phyloP scores from a whole-genome alignment of 768 basidiomycete species.

The Saitozyma podzolica region DNA sequence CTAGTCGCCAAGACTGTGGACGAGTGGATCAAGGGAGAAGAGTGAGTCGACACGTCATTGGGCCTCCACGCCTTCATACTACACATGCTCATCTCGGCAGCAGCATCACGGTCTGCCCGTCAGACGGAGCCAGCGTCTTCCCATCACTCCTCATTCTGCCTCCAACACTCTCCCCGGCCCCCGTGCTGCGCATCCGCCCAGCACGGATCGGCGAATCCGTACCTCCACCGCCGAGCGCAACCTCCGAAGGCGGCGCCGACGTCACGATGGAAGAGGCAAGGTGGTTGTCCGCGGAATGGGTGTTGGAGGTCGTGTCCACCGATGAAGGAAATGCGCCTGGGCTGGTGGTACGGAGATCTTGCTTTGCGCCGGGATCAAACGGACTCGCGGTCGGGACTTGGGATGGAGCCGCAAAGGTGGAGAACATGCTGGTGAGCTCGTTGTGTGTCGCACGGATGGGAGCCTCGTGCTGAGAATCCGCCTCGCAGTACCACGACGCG shows the following conservation, averaged over 20 bases:
- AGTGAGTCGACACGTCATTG: conserved; percentile 14
- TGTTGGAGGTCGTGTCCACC: conserved; percentile 20
- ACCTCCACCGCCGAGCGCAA: background rate
- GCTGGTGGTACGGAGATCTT: conserved; percentile 28
- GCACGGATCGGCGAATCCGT: conserved; percentile 15
- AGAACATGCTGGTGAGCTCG: conserved; percentile 31
- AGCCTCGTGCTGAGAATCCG: too few species aligned
- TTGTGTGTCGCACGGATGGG: background rate
- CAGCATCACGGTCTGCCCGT: conserved; percentile 4
- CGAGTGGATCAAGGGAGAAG: background rate
- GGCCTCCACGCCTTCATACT: background rate
- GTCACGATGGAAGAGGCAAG: background rate
- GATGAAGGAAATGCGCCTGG: conserved; percentile 2
- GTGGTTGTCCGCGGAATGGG: conserved; percentile 19
- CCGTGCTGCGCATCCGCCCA: conserved; percentile 23
- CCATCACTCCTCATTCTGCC: conserved; percentile 29
- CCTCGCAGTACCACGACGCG: too few species aligned
- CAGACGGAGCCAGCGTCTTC: conserved; percentile 10
- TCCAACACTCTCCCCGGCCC: conserved; percentile 4
- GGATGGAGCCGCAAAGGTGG: conserved; percentile 24
- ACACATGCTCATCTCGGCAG: background rate
- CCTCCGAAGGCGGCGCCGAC: background rate
- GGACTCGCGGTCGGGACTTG: conserved; percentile 2
- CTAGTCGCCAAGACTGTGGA: conserved; percentile 9
- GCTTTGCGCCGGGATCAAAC: conserved; percentile 13